Evolutionary conservation across 2,329 filamentous ascomycete genomes (phyloP), one percentile per base, ranked within the genome.

Genomic region (Ilyonectria destructans): DNA sequence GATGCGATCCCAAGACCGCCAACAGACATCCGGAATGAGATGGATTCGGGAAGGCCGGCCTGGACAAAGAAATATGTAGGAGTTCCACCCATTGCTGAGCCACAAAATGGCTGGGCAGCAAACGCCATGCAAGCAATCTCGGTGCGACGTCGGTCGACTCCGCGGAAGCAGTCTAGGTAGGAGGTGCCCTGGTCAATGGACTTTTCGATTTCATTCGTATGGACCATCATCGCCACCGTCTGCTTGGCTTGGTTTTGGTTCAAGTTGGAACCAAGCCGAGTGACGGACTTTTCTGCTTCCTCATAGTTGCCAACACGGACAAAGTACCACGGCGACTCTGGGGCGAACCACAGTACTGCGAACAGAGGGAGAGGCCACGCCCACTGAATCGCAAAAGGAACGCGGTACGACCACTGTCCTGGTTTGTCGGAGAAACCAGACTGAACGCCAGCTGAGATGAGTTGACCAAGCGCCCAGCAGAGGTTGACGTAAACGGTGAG

Each of bases 121-220:
- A 80, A 81, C 21, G 75, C 76, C 45, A 79, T 56, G 72, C 79
- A 76, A 64, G 78, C 78, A 51, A 85, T 81, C 69, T 84, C 80
- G 6, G 83, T 84, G 17, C 83, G 80, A 19, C 82, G 80, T 1
- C 80, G 77, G 63, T 86, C 80, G 9, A 79, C 77, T 23, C 85
- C 85, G 9, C 75, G 77, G 80, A 87, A 86, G 69, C 82, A 85
- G 72, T 86, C 84, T 19, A 69, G 48, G 65, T 85, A 85, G 0
- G 62, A 62, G 6, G 66, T 71, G 69, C 77, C 70, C 21, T 68
- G 51, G 23, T 60, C 63, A 1, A 65, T 45, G 1, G 12, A 17
- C 48, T 45, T 57, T 31, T 68, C 66, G 23, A 83, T 71, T 68
- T 82, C 77, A 64, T 61, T 82, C 3, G 76, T 78, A 49, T 78